Evolutionary conservation across 768 basidiomycete species (phyloP).

Genomic region (Clathrus columnatus): DNA sequence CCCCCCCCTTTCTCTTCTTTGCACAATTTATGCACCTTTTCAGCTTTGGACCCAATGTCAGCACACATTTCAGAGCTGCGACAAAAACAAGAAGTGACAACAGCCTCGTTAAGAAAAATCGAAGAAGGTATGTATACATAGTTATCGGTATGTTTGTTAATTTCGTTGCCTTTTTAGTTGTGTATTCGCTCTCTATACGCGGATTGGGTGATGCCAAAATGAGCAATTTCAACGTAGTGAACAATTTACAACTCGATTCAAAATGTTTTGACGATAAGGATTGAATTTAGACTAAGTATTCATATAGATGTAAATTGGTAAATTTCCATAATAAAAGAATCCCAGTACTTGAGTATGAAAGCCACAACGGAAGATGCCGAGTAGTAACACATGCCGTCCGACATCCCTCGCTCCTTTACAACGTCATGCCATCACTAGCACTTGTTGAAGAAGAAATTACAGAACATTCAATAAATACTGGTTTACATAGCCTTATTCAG

Average conservation of each 20-base stretch:
- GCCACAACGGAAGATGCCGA: too few relatives aligned
- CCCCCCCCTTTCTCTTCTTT: neutral
- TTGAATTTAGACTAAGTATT: too few relatives aligned
- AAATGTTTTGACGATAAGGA: too few relatives aligned
- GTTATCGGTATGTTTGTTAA: neutral
- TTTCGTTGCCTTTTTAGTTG: conserved; percentile 34
- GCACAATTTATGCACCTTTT: neutral
- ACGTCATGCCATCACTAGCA: too few relatives aligned
- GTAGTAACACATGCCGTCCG: too few relatives aligned
- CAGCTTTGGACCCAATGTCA: conserved; percentile 74
- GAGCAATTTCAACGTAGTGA: neutral
- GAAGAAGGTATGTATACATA: conserved; percentile 61
- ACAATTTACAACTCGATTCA: too few relatives aligned
- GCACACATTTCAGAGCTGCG: conserved; percentile 62
- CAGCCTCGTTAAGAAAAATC: conserved; percentile 86
- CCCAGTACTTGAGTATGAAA: too few relatives aligned
- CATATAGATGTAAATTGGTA: too few relatives aligned
- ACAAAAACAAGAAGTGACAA: conserved; percentile 84
- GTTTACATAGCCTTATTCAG: conserved; percentile 46
- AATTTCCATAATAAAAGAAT: too few relatives aligned
- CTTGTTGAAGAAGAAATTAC: too few relatives aligned
- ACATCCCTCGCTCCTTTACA: too few relatives aligned
- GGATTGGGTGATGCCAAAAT: conserved; percentile 40
- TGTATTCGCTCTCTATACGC: conserved; percentile 64
- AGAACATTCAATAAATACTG: conserved; percentile 6